Percentiles rank a stretch among this genome's conserved stretches.
Evolutionary conservation across 768 basidiomycete genomes (phyloP).

Genomic region (Infundibulicybe gibba): DNA sequence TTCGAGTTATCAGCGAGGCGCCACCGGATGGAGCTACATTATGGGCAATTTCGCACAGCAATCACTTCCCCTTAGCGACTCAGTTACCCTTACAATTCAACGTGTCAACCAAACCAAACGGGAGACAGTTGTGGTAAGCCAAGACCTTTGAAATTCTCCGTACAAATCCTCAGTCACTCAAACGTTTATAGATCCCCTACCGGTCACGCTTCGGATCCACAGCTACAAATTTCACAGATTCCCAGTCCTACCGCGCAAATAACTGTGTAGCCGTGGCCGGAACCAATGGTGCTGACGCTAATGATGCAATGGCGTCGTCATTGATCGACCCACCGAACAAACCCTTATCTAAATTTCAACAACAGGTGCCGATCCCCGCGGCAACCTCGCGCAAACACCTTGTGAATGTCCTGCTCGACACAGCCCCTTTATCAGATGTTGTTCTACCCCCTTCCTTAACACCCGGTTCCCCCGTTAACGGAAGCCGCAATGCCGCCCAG

Average conservation of each 20-base stretch:
- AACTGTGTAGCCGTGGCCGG: conserved; percentile 45
- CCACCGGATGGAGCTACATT: conserved; percentile 35
- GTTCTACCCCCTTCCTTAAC: conserved; percentile 33
- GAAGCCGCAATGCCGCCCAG: conserved; percentile 47
- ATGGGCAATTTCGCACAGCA: conserved; percentile 57
- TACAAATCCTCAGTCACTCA: not conserved
- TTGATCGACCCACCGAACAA: conserved; percentile 7
- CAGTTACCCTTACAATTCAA: conserved; percentile 43
- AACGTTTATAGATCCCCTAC: conserved; percentile 44
- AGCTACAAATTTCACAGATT: conserved; percentile 44
- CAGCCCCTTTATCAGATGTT: conserved; percentile 38
- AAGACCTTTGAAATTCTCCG: not conserved
- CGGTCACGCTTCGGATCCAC: conserved; percentile 47
- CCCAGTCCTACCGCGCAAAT: conserved; percentile 42
- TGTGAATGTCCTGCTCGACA: conserved; percentile 48
- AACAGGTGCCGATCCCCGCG: conserved; percentile 30
- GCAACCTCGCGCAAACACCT: conserved; percentile 30
- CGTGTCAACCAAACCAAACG: conserved; percentile 30
- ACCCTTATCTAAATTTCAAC: conserved; percentile 33
- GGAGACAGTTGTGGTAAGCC: conserved; percentile 43
- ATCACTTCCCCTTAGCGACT: conserved; percentile 47
- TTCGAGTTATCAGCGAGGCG: conserved; percentile 35
- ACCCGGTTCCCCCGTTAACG: conserved; percentile 35
- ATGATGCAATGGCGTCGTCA: conserved; percentile 14
- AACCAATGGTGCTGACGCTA: conserved; percentile 47